These are phyloP conservation scores for Kwoniella dejecticola DNA, from an alignment of 768 basidiomycete species.

Conservation along the genomic window DNA sequence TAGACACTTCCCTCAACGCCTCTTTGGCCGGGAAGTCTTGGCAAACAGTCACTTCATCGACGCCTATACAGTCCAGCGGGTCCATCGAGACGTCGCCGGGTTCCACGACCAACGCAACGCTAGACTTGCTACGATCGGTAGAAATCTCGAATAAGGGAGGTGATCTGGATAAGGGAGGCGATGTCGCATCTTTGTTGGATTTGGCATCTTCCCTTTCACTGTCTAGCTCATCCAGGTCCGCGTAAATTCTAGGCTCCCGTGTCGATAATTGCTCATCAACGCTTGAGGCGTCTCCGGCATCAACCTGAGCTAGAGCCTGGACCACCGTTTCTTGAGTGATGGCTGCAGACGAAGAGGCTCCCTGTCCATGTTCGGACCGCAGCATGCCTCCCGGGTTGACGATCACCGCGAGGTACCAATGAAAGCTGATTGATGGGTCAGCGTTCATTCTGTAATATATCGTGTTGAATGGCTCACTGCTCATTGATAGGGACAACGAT, in stretches of 20 bases:
- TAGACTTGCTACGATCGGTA: neutral
- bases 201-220: constrained; percentile 3
- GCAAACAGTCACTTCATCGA: neutral
- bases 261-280: neutral
- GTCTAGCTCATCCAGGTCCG: constrained; percentile 8
- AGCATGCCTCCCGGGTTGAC: constrained; percentile 71
- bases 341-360: neutral
- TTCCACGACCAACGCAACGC: neutral
- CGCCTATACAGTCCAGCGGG: constrained; percentile 18
- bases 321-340: neutral
- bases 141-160: neutral
- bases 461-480: constrained; percentile 75
- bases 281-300: constrained; percentile 5
- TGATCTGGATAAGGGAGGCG: neutral
- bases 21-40: neutral
- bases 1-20: constrained; percentile 1
- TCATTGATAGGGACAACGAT: constrained; percentile 97
- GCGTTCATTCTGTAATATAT: too few species aligned
- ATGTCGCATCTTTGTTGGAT: neutral
- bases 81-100: constrained; percentile 9
- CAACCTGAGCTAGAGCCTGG: neutral
- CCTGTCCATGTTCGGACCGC: constrained; percentile 5
- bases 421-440: constrained; percentile 62
- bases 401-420: constrained; percentile 97
- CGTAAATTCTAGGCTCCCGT: neutral